A percentile compares a stretch with the other conserved stretches of the same genome.
These are phyloP conservation scores for Talaromyces pinophilus DNA, from an alignment of 2,329 filamentous ascomycete species.

Conservation along the genomic window DNA sequence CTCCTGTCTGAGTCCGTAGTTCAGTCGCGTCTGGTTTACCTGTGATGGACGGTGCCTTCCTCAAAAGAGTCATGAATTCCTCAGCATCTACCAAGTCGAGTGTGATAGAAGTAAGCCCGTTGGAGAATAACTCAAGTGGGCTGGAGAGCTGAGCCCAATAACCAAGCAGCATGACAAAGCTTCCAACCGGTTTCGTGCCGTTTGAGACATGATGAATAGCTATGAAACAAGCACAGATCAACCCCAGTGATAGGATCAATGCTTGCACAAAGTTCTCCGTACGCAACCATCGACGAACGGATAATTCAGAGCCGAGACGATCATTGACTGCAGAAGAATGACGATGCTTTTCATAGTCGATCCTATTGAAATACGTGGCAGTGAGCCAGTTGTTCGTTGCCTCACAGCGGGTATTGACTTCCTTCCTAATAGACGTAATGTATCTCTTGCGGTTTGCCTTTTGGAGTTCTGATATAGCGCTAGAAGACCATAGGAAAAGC, in stretches of 20 bases:
- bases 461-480: slow-evolving; percentile 42
- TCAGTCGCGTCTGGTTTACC: slow-evolving; percentile 40
- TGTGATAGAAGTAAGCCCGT: slow-evolving; percentile 52
- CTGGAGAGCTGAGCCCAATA: slow-evolving; percentile 61
- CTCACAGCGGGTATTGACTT: slow-evolving; percentile 59
- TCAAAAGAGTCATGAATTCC: slow-evolving; percentile 49
- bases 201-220: slow-evolving; percentile 56
- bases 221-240: slow-evolving; percentile 53
- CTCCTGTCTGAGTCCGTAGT: slow-evolving; percentile 46
- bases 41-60: slow-evolving; percentile 49
- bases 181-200: slow-evolving; percentile 56
- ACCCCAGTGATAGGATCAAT: slow-evolving; percentile 51
- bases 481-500: slow-evolving; percentile 56
- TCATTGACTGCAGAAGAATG: slow-evolving; percentile 47
- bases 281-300: slow-evolving; percentile 37
- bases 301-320: slow-evolving; percentile 40
- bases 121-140: slow-evolving; percentile 55
- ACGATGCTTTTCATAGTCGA: slow-evolving; percentile 54
- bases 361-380: slow-evolving; percentile 59
- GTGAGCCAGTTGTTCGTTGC: slow-evolving; percentile 63
- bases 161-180: slow-evolving; percentile 64
- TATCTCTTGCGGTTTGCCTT: slow-evolving; percentile 41
- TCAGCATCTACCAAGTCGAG: slow-evolving; percentile 66
- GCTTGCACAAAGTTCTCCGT: slow-evolving; percentile 46
- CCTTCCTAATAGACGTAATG: slow-evolving; percentile 49